Evolutionary conservation across 169 alveolate species (phyloP).

Genomic region (Toxoplasma gondii): DNA sequence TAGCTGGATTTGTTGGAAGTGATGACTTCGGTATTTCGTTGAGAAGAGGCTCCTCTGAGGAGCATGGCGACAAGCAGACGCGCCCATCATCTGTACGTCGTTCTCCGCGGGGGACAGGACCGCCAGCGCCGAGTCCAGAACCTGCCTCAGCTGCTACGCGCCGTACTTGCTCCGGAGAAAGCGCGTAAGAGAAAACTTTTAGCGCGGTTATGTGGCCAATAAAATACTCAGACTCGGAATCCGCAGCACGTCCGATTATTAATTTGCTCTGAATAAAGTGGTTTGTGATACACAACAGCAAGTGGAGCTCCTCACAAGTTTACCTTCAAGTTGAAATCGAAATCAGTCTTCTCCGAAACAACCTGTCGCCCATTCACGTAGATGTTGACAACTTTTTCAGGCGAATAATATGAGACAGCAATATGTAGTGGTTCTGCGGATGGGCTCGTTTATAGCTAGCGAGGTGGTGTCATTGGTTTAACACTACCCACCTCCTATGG

Average conservation of each 20-base stretch:
- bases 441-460: background rate
- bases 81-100: constrained; percentile 78
- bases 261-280: constrained; percentile 66
- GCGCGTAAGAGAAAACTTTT: constrained; percentile 75
- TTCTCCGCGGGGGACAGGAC: constrained; percentile 71
- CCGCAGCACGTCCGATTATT: constrained; percentile 74
- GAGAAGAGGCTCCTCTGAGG: constrained; percentile 73
- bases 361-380: constrained; percentile 76
- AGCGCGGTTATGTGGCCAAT: constrained; percentile 75
- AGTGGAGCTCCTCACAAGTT: background rate
- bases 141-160: constrained; percentile 10
- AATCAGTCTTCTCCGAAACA: constrained; percentile 64
- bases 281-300: background rate
- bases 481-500: background rate
- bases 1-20: constrained; percentile 71
- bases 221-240: constrained; percentile 78
- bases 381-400: constrained; percentile 70
- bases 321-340: constrained; percentile 70
- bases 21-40: constrained; percentile 61
- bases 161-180: constrained; percentile 79
- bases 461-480: background rate
- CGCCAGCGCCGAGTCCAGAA: constrained; percentile 36
- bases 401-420: constrained; percentile 50
- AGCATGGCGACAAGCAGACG: constrained; percentile 75
- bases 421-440: constrained; percentile 73